A percentile compares a stretch with the other conserved stretches of the same genome.
Conservation (phyloP, 2,329 filamentous ascomycete species). For the Fusarium devonianum region DNA sequence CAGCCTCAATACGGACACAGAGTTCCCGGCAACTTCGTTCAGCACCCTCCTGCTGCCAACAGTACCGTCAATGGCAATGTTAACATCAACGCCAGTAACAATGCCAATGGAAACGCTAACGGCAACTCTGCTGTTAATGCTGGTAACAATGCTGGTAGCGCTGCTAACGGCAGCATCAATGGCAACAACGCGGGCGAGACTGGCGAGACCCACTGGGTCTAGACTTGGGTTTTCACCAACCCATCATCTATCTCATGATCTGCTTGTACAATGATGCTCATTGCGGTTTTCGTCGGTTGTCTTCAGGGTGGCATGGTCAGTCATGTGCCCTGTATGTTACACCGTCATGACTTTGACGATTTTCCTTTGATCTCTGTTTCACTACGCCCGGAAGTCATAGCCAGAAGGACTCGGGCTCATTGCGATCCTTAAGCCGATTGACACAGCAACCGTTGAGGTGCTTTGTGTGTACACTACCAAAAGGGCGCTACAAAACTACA, state of each 20-base stretch:
- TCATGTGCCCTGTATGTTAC: constrained; percentile 47
- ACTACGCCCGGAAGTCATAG: constrained; percentile 40
- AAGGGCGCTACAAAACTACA: constrained; percentile 40
- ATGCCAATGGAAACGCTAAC: constrained; percentile 11
- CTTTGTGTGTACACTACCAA: constrained; percentile 48
- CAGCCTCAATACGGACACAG: constrained; percentile 43
- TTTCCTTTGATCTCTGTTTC: constrained; percentile 49
- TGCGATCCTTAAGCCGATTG: constrained; percentile 33
- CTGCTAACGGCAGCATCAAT: constrained; percentile 18
- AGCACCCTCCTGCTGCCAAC: constrained; percentile 31
- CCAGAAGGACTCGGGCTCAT: constrained; percentile 36
- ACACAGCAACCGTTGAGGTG: constrained; percentile 41
- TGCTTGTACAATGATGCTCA: constrained; percentile 47
- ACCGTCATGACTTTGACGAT: constrained; percentile 53
- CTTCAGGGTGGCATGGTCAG: constrained; percentile 37
- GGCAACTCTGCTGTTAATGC: constrained; percentile 34
- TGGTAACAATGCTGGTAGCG: constrained; percentile 17
- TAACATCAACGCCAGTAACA: constrained; percentile 15
- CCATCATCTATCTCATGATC: constrained; percentile 37
- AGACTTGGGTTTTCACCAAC: constrained; percentile 39
- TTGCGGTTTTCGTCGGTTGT: constrained; percentile 34
- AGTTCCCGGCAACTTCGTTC: constrained; percentile 39
- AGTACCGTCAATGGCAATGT: constrained; percentile 39
- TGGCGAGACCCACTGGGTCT: constrained; percentile 51
- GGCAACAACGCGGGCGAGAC: constrained; percentile 36